Evolutionary conservation across 2,329 filamentous ascomycete genomes (phyloP), one percentile per base, ranked within the genome.

Genomic region (Thelonectria rubi): DNA sequence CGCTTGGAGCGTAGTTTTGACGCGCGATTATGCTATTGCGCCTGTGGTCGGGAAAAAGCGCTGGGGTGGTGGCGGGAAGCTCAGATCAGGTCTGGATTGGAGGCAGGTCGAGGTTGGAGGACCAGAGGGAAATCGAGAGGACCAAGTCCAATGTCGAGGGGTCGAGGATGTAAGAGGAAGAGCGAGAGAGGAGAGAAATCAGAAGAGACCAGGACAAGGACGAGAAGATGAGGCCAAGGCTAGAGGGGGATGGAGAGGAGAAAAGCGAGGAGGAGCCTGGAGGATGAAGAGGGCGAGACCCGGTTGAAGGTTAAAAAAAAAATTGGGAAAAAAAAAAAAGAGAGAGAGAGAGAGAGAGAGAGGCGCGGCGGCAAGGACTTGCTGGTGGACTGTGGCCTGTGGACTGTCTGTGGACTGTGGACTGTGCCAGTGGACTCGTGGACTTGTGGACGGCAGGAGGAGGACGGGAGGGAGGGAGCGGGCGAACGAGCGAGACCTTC

Each of bases 21-120:
- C 71, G 71, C 71, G 71, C 71, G 71, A 73, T 73, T 73, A 73
- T 72, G 69, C 58, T 61, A 55, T 55, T 70, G 71, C 69, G 71
- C 63, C 71, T 71, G 71, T 72, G 66, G 58, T 62, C 62, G 66
- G 64, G 58, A 60, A 62, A 55, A 65, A 72, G 62, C 52, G 62
- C 57, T 62, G 60, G 60, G 65, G 63, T 66, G 64, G 64, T 67
- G 69, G 69, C 69, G 63, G 69, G 69, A 64, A 71, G 69, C 69
- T 71, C 65, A 70, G 69, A 71, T 69, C 69, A 69, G 57, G 65
- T 55, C 63, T 58, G 64, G 59, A n/a, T 17, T 51, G 57, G 61
- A 64, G 59, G 42, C 55, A 56, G 50, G 34, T 66, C 58, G 60
- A 58, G 55, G 58, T 55, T 51, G 50, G 45, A 52, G 46, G 32